A percentile compares a stretch with the other conserved stretches of the same genome.
These are phyloP conservation scores for Lasiodiplodia gonubiensis DNA, from an alignment of 2,329 filamentous ascomycete species.

Conservation along the genomic window DNA sequence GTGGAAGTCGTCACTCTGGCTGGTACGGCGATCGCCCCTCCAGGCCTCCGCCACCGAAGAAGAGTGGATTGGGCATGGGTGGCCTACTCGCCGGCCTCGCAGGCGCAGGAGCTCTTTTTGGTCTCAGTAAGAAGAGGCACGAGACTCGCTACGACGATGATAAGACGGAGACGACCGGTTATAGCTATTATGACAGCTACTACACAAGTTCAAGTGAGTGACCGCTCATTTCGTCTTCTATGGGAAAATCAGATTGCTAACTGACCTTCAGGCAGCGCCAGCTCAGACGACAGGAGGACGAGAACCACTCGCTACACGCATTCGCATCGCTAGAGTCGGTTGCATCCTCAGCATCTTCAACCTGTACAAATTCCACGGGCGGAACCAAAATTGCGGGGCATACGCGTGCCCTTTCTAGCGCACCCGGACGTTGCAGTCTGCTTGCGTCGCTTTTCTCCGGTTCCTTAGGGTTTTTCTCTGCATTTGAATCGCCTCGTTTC, in stretches of 20 bases:
- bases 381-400: conserved; percentile 6
- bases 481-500: conserved; percentile 14
- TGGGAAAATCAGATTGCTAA: conserved; percentile 30
- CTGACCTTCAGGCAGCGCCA: conserved; percentile 49
- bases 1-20: conserved; percentile 45
- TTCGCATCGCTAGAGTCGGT: conserved; percentile 28
- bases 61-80: conserved; percentile 41
- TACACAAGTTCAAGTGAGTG: conserved; percentile 56
- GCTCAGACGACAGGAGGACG: conserved; percentile 50
- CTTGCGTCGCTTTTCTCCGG: neutral
- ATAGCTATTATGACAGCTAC: conserved; percentile 50
- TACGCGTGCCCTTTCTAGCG: neutral
- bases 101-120: conserved; percentile 51
- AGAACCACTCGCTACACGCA: conserved; percentile 44
- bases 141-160: conserved; percentile 49
- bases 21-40: conserved; percentile 53
- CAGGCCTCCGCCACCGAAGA: conserved; percentile 44
- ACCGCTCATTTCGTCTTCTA: neutral
- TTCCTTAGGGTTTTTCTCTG: neutral
- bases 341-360: neutral
- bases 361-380: conserved; percentile 19
- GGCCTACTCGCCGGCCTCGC: conserved; percentile 52
- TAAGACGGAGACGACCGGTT: conserved; percentile 46
- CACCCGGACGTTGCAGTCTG: neutral
- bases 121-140: conserved; percentile 50